These are phyloP conservation scores for Annulohypoxylon bovei DNA, from an alignment of 495 filamentous ascomycete genomes.

Conservation along the genomic window DNA sequence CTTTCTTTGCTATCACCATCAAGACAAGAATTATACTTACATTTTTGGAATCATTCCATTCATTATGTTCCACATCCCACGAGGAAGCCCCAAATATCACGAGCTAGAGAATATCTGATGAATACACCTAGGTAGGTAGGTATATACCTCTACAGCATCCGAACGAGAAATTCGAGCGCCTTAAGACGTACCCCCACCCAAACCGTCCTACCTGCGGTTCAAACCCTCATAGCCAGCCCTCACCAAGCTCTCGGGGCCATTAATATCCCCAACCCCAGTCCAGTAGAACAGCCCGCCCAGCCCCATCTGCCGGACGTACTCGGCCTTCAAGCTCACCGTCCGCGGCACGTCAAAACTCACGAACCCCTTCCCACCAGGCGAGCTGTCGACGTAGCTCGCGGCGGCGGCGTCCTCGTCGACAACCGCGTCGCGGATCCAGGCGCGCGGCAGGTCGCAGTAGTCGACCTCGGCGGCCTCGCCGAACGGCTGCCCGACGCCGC, in stretches of 20 bases:
- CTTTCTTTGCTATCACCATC: too few relatives aligned
- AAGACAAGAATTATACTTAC: too few relatives aligned
- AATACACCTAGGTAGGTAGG: not conserved
- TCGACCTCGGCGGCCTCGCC: constrained; percentile 66
- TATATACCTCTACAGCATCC: not conserved
- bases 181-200: not conserved
- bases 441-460: constrained; percentile 68
- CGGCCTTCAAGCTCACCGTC: constrained; percentile 76
- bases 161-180: not conserved
- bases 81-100: not conserved
- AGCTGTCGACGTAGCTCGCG: constrained; percentile 65
- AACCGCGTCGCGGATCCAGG: constrained; percentile 59
- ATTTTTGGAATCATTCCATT: too few relatives aligned
- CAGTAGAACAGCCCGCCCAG: constrained; percentile 86
- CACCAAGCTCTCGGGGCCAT: constrained; percentile 68
- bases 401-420: constrained; percentile 66
- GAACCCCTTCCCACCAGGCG: constrained; percentile 61
- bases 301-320: constrained; percentile 69
- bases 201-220: constrained; percentile 45
- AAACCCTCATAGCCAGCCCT: constrained; percentile 70
- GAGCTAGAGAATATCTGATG: not conserved
- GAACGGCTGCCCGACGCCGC: constrained; percentile 66
- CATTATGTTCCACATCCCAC: not conserved
- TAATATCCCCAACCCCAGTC: constrained; percentile 77
- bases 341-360: constrained; percentile 79